These are phyloP conservation scores for Melastoma candidum DNA, from an alignment of 441 rosid species.

Conservation along the genomic window DNA sequence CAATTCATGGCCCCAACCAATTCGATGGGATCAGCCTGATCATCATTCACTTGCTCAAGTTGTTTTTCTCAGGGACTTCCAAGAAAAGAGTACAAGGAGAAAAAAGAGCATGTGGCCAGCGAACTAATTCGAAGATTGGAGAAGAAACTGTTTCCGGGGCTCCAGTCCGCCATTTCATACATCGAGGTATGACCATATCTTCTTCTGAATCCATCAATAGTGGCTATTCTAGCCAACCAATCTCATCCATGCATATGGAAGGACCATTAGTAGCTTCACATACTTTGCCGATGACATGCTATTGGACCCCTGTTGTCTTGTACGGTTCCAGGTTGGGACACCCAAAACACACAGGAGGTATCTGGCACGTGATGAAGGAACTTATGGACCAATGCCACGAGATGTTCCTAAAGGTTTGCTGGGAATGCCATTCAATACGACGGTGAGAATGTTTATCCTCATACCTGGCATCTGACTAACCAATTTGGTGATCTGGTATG, in stretches of 20 bases:
- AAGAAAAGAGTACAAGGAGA: slow-evolving; percentile 64
- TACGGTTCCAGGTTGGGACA: slow-evolving; percentile 58
- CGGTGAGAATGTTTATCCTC: slow-evolving; percentile 34
- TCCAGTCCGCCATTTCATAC: slow-evolving; percentile 60
- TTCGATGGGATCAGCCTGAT: no score
- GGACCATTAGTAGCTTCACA: no score
- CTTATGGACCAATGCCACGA: slow-evolving; percentile 95
- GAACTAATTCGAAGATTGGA: slow-evolving; percentile 68
- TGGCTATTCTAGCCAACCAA: not conserved
- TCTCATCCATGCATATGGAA: no score
- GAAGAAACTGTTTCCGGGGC: slow-evolving; percentile 77
- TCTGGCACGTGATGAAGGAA: slow-evolving; percentile 79
- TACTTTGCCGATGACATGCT: no score
- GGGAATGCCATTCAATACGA: slow-evolving; percentile 97
- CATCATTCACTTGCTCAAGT: slow-evolving; percentile 1
- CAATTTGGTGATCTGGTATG: no score
- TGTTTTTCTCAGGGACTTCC: slow-evolving; percentile 53
- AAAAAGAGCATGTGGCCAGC: slow-evolving; percentile 60
- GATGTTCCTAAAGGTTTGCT: slow-evolving; percentile 75
- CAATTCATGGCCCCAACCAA: no score
- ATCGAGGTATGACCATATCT: slow-evolving; percentile 53
- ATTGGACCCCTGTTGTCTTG: not conserved
- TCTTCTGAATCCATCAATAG: not conserved
- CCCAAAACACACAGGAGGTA: slow-evolving; percentile 87
- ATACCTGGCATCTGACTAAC: no score